These are phyloP conservation scores for Xerocomus potaroensis DNA, from an alignment of 768 basidiomycete species.

Conservation along the genomic window DNA sequence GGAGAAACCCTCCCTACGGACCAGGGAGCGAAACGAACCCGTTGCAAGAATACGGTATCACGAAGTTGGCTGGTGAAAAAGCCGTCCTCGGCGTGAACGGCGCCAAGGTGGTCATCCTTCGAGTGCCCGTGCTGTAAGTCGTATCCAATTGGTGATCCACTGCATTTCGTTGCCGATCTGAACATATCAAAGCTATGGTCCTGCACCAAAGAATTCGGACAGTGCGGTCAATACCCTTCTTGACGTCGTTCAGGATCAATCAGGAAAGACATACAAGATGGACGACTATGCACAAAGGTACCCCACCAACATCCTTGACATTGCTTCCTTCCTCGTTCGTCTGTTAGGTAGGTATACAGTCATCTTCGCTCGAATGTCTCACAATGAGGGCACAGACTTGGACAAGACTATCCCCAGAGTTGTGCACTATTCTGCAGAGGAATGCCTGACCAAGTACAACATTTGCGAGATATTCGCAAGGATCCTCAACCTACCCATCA, in stretches of 20 bases:
- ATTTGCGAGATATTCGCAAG: constrained; percentile 79
- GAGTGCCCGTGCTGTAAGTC: constrained; percentile 84
- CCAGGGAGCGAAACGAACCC: constrained; percentile 74
- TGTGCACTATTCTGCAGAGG: constrained; percentile 79
- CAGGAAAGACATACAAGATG: constrained; percentile 89
- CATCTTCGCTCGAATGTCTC: neutral
- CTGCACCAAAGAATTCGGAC: constrained; percentile 79
- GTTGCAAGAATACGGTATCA: constrained; percentile 80
- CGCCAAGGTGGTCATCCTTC: constrained; percentile 62
- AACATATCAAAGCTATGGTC: constrained; percentile 67
- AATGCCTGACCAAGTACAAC: constrained; percentile 89
- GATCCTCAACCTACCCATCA: constrained; percentile 64
- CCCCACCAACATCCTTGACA: constrained; percentile 87
- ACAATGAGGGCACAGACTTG: constrained; percentile 27
- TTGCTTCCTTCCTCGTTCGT: constrained; percentile 79
- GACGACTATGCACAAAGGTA: constrained; percentile 91
- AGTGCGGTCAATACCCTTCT: constrained; percentile 86
- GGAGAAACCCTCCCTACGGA: constrained; percentile 85
- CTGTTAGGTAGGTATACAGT: constrained; percentile 51
- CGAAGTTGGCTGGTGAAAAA: constrained; percentile 84
- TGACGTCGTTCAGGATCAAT: constrained; percentile 83
- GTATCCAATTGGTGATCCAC: neutral
- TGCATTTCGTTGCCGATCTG: constrained; percentile 3
- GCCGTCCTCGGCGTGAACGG: constrained; percentile 60
- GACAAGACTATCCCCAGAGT: constrained; percentile 42